Base-by-base conservation (phyloP, 371 early-diverging fungal genomes). In the Mucor plumbeus region DNA sequence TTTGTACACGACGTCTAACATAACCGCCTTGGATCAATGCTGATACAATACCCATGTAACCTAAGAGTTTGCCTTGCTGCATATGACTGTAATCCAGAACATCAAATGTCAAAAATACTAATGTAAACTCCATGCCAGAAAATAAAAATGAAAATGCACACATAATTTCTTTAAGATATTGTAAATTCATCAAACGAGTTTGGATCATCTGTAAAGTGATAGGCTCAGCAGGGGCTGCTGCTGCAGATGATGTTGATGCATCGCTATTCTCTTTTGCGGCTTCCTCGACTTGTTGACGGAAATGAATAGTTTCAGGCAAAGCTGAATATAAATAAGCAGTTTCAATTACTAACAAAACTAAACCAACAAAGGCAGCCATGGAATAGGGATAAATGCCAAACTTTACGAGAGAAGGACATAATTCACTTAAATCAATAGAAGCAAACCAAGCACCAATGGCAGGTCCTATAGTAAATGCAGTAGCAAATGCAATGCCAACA, bases 111-210 rank as follows among this genome's bases (percentile, higher is more conserved):
- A 97, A 82, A 74, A 98, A 99, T 0, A 98, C 95, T 59, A 99
- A 82, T 0, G 98, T 98, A 80, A 96, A 99, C 78, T 99, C 99
- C 95, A 99, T 95, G 7, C 98, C 99, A 5, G 95, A 93, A 76
- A 97, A 99, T 41, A 95, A 72, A 72, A 99, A 95, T 50, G 97
- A 83, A 71, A 92, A 96, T 8, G 89, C 76, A 69, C 95, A 94
- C 72, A 97, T 97, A 40, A 94, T 78, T 41, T 77, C 65, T 17
- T 90, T 90, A 19, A 97, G 87, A 0, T 77, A 72, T 4, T 74
- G 35, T 14, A 91, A 68, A 53, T 81, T 80, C 3, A 71, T 41
- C 13, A 84, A 72, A n/a, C 82, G 80, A 6, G 67, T 41, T 0
- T 62, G 75, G 8, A 61, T 61, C 14, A 63, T 67, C 17, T 72